Evolutionary conservation across 2,329 filamentous ascomycete species (phyloP).

Genomic region (Pyricularia pennisetigena): DNA sequence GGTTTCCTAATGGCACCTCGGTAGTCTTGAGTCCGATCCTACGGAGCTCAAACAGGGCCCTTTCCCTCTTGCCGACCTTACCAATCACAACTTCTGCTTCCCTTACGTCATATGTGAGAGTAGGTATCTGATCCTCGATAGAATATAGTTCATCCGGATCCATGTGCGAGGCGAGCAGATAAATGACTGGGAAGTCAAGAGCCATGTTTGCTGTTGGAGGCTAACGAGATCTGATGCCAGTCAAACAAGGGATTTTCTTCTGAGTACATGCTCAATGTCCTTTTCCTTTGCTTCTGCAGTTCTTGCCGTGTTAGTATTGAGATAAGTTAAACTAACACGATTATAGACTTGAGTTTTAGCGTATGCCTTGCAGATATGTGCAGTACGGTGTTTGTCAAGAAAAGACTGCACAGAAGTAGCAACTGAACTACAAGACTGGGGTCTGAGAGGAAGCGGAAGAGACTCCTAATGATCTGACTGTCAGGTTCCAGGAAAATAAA

Average conservation of each 20-base stretch:
- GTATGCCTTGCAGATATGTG: no score
- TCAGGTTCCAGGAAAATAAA: not conserved
- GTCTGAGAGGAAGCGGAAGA: not conserved
- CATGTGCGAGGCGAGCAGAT: conserved; percentile 63
- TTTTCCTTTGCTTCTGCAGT: not conserved
- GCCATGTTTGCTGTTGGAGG: conserved; percentile 11
- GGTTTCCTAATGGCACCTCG: conserved; percentile 23
- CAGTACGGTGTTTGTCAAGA: not conserved
- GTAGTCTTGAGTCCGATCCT: conserved; percentile 51
- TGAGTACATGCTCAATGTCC: not conserved
- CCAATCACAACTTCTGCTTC: conserved; percentile 70
- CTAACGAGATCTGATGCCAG: not conserved
- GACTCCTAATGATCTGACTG: not conserved
- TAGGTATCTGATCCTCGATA: conserved; percentile 54
- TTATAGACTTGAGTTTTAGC: no score
- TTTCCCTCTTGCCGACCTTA: conserved; percentile 56
- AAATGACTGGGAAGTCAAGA: conserved; percentile 52
- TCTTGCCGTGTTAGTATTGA: not conserved
- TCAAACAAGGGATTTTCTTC: not conserved
- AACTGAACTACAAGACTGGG: not conserved
- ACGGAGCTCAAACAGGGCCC: conserved; percentile 71
- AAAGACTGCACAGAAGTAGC: not conserved
- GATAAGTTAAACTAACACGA: not conserved
- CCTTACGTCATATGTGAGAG: conserved; percentile 58
- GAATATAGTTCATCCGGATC: conserved; percentile 49